Evolutionary conservation across 192 early-diverging fungal species (phyloP).

Genomic region (Rhizoclosmatium globosum): DNA sequence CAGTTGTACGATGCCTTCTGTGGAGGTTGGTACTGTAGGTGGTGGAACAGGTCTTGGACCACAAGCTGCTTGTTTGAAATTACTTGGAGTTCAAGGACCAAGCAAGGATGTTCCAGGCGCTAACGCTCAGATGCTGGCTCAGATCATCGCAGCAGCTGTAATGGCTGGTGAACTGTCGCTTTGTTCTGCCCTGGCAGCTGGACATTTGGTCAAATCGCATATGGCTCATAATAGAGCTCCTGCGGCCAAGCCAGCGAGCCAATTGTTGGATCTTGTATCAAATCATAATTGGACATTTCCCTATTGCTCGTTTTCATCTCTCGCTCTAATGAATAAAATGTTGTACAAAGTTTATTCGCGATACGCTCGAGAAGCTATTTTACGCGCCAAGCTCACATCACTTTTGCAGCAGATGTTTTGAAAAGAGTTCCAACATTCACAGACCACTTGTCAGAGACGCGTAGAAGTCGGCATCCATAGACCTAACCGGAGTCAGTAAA

Average conservation of each 20-base stretch:
- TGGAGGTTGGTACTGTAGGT: constrained; percentile 94
- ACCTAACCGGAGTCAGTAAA: constrained; percentile 45
- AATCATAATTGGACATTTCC: constrained; percentile 28
- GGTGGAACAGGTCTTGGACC: constrained; percentile 87
- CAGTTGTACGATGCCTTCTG: constrained; percentile 91
- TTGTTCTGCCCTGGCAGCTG: constrained; percentile 85
- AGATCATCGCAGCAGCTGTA: constrained; percentile 86
- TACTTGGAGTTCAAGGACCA: constrained; percentile 87
- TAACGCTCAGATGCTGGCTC: constrained; percentile 85
- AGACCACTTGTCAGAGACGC: constrained; percentile 79
- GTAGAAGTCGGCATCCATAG: constrained; percentile 69
- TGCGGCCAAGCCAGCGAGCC: constrained; percentile 1
- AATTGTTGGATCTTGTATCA: constrained; percentile 39
- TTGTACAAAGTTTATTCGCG: too few species aligned
- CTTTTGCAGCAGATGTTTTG: constrained; percentile 48
- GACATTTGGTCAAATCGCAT: constrained; percentile 88
- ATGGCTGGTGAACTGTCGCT: constrained; percentile 94
- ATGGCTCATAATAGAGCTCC: constrained; percentile 81
- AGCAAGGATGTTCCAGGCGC: constrained; percentile 78
- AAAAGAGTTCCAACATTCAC: constrained; percentile 67
- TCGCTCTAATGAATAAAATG: not conserved
- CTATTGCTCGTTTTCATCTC: not conserved
- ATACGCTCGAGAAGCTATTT: not conserved
- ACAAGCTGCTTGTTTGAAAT: constrained; percentile 86
- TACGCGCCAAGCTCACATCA: constrained; percentile 8